These are phyloP conservation scores for Boechera retrofracta DNA, from an alignment of 345 rosid species.

Conservation along the genomic window DNA sequence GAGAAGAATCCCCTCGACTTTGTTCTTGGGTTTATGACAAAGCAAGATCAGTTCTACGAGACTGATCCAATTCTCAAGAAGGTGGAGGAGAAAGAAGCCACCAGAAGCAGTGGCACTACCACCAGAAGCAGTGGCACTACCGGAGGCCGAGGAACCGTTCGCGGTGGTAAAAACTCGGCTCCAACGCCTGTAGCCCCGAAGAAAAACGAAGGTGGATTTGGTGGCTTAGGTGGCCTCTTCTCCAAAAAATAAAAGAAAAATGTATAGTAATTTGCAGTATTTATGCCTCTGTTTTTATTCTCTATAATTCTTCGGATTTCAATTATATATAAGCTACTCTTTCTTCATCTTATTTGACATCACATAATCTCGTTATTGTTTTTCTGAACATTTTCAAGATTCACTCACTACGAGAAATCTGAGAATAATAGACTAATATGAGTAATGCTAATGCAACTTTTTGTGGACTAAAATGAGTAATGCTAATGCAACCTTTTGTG, in stretches of 20 bases:
- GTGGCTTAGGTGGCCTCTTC: conserved; percentile 60
- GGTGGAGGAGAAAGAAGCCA: conserved; percentile 57
- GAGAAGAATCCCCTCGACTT: conserved; percentile 73
- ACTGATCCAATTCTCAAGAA: conserved; percentile 77
- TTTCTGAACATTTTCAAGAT: conserved; percentile 16
- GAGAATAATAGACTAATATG: conserved; percentile 5
- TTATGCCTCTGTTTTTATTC: conserved; percentile 27
- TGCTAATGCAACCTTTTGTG: not conserved
- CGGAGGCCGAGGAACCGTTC: conserved; percentile 31
- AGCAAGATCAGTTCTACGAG: conserved; percentile 85
- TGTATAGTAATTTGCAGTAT: conserved; percentile 19
- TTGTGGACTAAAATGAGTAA: not conserved
- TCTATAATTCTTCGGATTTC: conserved; percentile 28
- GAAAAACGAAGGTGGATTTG: conserved; percentile 67
- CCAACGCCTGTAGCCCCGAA: conserved; percentile 66
- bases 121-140: conserved; percentile 27
- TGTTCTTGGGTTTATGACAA: conserved; percentile 61
- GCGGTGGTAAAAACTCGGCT: conserved; percentile 30
- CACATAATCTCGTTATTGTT: not conserved
- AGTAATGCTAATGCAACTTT: conserved; percentile 3
- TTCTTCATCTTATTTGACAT: conserved; percentile 36
- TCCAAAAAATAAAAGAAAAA: conserved; percentile 51
- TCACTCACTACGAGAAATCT: not conserved
- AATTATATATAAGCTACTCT: conserved; percentile 28
- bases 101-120: conserved; percentile 43